Evolutionary conservation across 495 filamentous ascomycete genomes (phyloP).

Genomic region (Friedmanniomyces simplex): DNA sequence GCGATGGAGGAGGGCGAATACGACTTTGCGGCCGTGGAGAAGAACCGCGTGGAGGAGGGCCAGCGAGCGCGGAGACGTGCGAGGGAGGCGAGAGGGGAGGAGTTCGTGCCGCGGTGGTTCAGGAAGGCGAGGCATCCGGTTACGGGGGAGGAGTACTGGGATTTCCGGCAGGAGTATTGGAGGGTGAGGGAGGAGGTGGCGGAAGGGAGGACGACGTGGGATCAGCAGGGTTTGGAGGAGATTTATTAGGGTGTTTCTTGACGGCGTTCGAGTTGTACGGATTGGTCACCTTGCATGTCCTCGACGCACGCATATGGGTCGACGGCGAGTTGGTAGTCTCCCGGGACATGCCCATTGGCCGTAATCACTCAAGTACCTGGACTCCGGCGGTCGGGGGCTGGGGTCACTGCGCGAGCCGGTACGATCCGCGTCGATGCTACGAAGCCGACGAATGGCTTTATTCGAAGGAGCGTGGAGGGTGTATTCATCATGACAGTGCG

Average conservation of each 20-base stretch:
- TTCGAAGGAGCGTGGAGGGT: constrained; percentile 31
- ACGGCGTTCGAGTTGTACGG: too few relatives aligned
- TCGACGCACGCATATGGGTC: constrained; percentile 47
- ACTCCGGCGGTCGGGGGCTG: constrained; percentile 40
- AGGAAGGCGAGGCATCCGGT: constrained; percentile 46
- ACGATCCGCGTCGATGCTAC: constrained; percentile 21
- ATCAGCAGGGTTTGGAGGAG: constrained; percentile 50
- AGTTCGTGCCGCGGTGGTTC: constrained; percentile 84
- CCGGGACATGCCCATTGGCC: constrained; percentile 81
- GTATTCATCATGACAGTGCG: constrained; percentile 29
- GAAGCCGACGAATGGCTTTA: constrained; percentile 31
- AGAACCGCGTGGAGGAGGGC: constrained; percentile 90
- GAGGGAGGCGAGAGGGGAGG: constrained; percentile 64
- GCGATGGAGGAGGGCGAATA: constrained; percentile 98
- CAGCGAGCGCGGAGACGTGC: constrained; percentile 68
- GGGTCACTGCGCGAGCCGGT: constrained; percentile 18
- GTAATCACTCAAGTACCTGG: constrained; percentile 80
- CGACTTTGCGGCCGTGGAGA: constrained; percentile 82
- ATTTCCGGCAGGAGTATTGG: constrained; percentile 85
- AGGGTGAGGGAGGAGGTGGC: constrained; percentile 48
- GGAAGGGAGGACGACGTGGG: constrained; percentile 38
- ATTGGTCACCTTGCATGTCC: too few relatives aligned
- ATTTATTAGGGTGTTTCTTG: constrained; percentile 61
- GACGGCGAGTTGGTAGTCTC: constrained; percentile 52
- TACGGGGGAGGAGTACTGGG: constrained; percentile 87